Evolutionary conservation across 495 filamentous ascomycete genomes (phyloP).

Genomic region (Aspergillus indologenus): DNA sequence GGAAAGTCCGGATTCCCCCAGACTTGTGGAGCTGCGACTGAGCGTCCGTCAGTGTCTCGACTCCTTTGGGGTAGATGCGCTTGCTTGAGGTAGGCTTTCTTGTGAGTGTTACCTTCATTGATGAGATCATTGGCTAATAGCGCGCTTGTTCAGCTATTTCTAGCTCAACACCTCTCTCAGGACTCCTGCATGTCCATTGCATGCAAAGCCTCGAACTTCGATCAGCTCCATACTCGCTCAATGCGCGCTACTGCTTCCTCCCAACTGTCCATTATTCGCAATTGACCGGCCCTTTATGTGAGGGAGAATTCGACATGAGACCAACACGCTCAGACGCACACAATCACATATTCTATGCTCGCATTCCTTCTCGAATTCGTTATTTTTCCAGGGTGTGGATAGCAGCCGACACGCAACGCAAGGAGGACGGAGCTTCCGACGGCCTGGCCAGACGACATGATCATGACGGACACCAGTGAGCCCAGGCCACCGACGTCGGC

Average conservation of each 20-base stretch:
- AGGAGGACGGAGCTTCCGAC: conserved; percentile 16
- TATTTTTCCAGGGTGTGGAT: conserved; percentile 8
- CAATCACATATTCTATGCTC: conserved; percentile 8
- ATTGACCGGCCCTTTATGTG: conserved; percentile 7
- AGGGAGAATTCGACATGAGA: conserved; percentile 20
- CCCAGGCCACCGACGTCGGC: conserved; percentile 56
- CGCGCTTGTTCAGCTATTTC: background rate
- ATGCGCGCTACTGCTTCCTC: conserved; percentile 15
- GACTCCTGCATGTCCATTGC: background rate
- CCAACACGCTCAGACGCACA: background rate
- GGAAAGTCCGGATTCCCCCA: background rate
- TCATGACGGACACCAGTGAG: conserved; percentile 41
- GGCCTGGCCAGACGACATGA: conserved; percentile 19
- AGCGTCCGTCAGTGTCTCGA: background rate
- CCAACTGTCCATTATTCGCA: conserved; percentile 5
- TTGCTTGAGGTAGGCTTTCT: background rate
- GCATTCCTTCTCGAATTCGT: conserved; percentile 14
- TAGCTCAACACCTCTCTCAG: background rate
- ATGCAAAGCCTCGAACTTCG: background rate
- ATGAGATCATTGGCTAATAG: background rate
- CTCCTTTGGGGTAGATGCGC: background rate
- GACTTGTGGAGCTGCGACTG: background rate
- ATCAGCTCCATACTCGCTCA: conserved; percentile 7
- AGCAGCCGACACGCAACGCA: conserved; percentile 6
- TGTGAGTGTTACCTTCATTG: background rate